These are phyloP conservation scores for Zanthoxylum bungeanum DNA, from an alignment of 345 rosid species.

Conservation along the genomic window DNA sequence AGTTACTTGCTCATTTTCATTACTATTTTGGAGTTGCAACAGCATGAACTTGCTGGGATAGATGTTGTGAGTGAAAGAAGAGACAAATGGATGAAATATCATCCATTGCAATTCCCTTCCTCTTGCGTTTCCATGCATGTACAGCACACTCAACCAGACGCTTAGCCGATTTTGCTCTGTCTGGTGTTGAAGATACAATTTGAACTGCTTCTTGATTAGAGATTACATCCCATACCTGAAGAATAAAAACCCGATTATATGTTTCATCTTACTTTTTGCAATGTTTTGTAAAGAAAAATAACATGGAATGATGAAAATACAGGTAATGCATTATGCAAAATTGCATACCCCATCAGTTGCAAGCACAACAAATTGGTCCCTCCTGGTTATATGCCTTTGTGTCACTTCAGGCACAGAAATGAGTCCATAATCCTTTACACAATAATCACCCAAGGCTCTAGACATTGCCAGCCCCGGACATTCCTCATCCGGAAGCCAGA, in stretches of 20 bases:
- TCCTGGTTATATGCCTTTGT: conserved; percentile 61
- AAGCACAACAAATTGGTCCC: conserved; percentile 75
- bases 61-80: conserved; percentile 56
- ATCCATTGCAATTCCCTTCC: conserved; percentile 81
- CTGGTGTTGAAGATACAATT: conserved; percentile 53
- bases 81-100: conserved; percentile 92
- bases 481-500: conserved; percentile 82
- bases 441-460: conserved; percentile 92
- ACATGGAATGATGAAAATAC: background rate
- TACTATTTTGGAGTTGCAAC: conserved; percentile 18
- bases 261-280: background rate
- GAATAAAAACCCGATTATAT: background rate
- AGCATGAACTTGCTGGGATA: conserved; percentile 18
- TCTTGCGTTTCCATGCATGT: conserved; percentile 67
- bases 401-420: conserved; percentile 88
- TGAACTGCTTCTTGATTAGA: conserved; percentile 84
- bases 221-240: conserved; percentile 89
- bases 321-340: background rate
- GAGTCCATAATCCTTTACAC: conserved; percentile 76
- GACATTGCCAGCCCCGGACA: conserved; percentile 96
- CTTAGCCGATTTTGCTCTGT: conserved; percentile 69
- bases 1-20: conserved; percentile 11
- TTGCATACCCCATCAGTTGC: conserved; percentile 95
- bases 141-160: conserved; percentile 57
- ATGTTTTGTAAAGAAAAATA: background rate